Evolutionary conservation across 192 early-diverging fungal species (phyloP).

Genomic region (Podila epigama): DNA sequence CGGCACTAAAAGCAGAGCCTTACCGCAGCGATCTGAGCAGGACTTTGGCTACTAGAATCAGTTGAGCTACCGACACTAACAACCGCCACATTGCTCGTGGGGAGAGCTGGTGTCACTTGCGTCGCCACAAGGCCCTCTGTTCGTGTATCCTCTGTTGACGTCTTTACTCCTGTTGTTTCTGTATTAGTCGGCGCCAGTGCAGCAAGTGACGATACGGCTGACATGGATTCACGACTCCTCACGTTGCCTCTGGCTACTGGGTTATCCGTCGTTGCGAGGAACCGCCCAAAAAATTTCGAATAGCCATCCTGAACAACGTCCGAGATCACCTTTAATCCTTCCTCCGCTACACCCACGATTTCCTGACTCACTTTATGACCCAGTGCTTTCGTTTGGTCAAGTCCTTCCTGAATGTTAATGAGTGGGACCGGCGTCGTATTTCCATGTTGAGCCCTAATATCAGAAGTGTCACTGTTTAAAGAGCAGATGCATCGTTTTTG

Average conservation of each 20-base stretch:
- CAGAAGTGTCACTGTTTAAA: conserved; percentile 24
- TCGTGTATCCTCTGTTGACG: neutral
- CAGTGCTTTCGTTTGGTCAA: conserved; percentile 26
- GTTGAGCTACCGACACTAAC: conserved; percentile 12
- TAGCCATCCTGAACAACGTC: conserved; percentile 59
- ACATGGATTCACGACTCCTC: conserved; percentile 8
- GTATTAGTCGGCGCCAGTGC: conserved; percentile 9
- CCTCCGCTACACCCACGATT: conserved; percentile 38
- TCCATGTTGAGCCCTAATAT: conserved; percentile 16
- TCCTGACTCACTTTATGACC: conserved; percentile 47
- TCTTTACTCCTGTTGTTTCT: neutral
- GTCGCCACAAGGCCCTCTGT: neutral
- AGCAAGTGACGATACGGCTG: conserved; percentile 30
- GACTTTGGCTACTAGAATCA: neutral
- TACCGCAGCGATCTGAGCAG: conserved; percentile 12
- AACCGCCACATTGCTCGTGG: conserved; percentile 17
- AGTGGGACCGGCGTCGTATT: neutral
- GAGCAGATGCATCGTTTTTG: neutral
- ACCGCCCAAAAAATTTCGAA: conserved; percentile 54
- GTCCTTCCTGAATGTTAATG: conserved; percentile 29
- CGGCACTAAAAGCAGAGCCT: neutral
- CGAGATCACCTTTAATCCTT: conserved; percentile 53
- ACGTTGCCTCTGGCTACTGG: neutral
- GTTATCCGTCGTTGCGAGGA: conserved; percentile 32
- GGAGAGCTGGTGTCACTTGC: conserved; percentile 18